phyloP scores from a whole-genome alignment of 441 rosid species.

The Populus hybrid region DNA sequence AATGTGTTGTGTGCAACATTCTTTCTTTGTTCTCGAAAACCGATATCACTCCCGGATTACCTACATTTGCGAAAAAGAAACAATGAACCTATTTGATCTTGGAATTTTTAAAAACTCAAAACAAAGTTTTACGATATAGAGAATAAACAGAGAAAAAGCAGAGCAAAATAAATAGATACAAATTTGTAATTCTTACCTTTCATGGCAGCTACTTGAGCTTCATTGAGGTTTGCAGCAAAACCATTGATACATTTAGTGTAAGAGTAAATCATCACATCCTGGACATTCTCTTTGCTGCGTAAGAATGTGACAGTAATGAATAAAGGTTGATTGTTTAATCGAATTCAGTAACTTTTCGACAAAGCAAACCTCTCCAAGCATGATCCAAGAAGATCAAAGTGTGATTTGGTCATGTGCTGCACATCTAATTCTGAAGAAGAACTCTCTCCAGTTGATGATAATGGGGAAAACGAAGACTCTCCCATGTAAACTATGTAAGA shows the following conservation, averaged over 20 bases:
- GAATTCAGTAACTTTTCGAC: neutral
- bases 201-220: constrained; percentile 38
- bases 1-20: constrained; percentile 23
- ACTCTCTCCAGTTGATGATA: neutral
- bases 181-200: constrained; percentile 32
- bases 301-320: neutral
- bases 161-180: neutral
- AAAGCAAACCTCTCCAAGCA: constrained; percentile 2
- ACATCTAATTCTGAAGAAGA: neutral
- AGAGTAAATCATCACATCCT: constrained; percentile 53
- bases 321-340: neutral
- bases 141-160: neutral
- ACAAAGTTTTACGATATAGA: neutral
- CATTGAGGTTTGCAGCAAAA: constrained; percentile 58
- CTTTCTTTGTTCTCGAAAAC: constrained; percentile 11
- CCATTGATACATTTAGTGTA: constrained; percentile 54
- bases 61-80: neutral
- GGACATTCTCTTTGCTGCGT: constrained; percentile 40
- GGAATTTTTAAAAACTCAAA: too few species aligned
- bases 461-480: neutral
- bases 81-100: neutral
- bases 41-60: neutral
- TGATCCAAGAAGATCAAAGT: constrained; percentile 9
- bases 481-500: constrained; percentile 19
- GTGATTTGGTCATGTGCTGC: neutral